A percentile compares a stretch with the other conserved stretches of the same genome.
These are phyloP conservation scores for Ochetophila trinervis DNA, from an alignment of 306 rosid species.

Conservation along the genomic window DNA sequence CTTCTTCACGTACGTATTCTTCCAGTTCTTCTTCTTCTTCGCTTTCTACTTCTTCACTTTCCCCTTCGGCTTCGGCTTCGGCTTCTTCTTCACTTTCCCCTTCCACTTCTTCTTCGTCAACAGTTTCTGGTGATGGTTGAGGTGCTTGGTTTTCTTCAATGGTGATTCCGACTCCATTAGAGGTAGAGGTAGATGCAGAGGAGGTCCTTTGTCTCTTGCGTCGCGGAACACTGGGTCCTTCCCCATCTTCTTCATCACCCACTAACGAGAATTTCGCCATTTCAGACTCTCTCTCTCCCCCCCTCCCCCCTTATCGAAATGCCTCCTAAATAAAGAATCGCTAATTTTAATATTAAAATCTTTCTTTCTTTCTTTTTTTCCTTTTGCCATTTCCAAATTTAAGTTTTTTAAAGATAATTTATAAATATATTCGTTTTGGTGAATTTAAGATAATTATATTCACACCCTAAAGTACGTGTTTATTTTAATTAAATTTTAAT, in stretches of 20 bases:
- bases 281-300: neutral
- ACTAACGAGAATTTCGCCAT: slow-evolving; percentile 70
- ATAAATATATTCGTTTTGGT: too few species aligned
- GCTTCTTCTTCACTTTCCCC: neutral
- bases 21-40: slow-evolving; percentile 16
- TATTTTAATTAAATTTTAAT: too few species aligned
- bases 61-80: neutral
- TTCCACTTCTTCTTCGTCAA: neutral
- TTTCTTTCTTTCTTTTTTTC: too few species aligned
- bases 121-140: too few species aligned
- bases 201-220: slow-evolving; percentile 35
- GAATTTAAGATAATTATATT: too few species aligned
- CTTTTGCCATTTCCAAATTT: too few species aligned
- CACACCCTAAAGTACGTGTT: too few species aligned
- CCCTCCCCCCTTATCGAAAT: neutral
- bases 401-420: too few species aligned
- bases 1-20: neutral
- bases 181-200: neutral
- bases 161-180: too few species aligned
- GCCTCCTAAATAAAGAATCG: too few species aligned
- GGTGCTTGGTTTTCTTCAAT: too few species aligned
- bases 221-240: slow-evolving; percentile 42
- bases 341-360: too few species aligned
- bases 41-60: neutral
- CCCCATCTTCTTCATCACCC: slow-evolving; percentile 53